These are phyloP conservation scores for Anthostomella pinea DNA, from an alignment of 2,329 filamentous ascomycete species.

Conservation along the genomic window DNA sequence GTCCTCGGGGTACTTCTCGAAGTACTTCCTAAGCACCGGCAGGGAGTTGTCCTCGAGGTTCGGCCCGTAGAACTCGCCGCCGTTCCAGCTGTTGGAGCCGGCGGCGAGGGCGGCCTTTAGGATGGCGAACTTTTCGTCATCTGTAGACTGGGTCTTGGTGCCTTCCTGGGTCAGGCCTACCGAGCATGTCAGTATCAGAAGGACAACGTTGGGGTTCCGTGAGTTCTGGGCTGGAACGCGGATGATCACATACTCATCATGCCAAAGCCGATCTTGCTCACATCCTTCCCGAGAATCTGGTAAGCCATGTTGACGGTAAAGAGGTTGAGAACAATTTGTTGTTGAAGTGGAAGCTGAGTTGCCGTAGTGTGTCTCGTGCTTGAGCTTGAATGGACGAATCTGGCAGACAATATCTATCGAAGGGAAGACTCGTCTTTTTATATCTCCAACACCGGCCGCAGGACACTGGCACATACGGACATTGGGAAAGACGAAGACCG, in stretches of 20 bases:
- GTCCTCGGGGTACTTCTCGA: constrained; percentile 48
- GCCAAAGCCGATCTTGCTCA: constrained; percentile 24
- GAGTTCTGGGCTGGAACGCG: not conserved
- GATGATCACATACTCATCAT: constrained; percentile 27
- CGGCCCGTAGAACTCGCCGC: constrained; percentile 49
- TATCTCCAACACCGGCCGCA: too few species aligned
- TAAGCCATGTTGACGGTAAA: constrained; percentile 10
- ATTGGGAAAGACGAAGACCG: too few species aligned
- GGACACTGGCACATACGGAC: too few species aligned
- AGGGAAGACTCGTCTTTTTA: too few species aligned
- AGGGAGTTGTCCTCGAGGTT: constrained; percentile 44
- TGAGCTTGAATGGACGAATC: too few species aligned
- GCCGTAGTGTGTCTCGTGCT: too few species aligned
- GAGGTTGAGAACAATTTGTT: not conserved
- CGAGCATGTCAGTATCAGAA: too few species aligned
- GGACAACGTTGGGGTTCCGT: not conserved
- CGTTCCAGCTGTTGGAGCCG: constrained; percentile 44
- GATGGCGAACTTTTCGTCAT: constrained; percentile 38
- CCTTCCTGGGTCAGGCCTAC: constrained; percentile 44
- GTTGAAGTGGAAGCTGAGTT: too few species aligned
- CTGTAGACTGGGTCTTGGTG: constrained; percentile 34
- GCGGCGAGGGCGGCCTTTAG: constrained; percentile 41
- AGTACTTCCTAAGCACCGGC: constrained; percentile 49
- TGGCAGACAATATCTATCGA: too few species aligned
- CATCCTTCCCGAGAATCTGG: constrained; percentile 13